Conservation (phyloP, 306 rosid species). For the Chamaecrista fasciculata region DNA sequence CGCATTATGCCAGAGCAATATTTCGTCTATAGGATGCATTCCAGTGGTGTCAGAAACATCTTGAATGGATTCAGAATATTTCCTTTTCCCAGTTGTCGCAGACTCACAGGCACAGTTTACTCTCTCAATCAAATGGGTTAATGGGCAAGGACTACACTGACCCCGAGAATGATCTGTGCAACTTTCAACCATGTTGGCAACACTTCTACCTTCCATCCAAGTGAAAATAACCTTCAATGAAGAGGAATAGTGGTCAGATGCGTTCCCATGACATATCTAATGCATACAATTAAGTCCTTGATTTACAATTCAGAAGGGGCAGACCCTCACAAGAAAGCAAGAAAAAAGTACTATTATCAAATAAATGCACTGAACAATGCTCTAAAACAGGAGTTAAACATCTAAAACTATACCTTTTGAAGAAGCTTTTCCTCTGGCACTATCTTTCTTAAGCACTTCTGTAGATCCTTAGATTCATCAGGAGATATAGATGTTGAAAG, state of each 20-base stretch:
- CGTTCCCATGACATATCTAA: conserved; percentile 23
- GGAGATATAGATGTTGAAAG: conserved; percentile 77
- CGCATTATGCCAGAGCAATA: conserved; percentile 97
- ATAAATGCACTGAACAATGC: conserved; percentile 15
- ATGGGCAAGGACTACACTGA: conserved; percentile 46
- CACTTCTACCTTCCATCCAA: conserved; percentile 78
- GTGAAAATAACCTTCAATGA: conserved; percentile 81
- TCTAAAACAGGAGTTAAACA: conserved; percentile 29
- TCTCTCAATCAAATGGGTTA: conserved; percentile 42
- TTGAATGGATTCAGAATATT: conserved; percentile 54
- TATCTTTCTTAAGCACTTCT: conserved; percentile 69
- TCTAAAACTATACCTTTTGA: conserved; percentile 65
- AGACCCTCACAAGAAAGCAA: not conserved
- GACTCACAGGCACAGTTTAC: conserved; percentile 56
- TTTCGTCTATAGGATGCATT: conserved; percentile 86
- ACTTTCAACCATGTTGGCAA: conserved; percentile 35
- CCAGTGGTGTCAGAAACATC: conserved; percentile 55
- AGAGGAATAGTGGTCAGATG: conserved; percentile 28
- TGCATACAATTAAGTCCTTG: conserved; percentile 21
- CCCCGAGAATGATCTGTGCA: conserved; percentile 47
- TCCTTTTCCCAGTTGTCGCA: conserved; percentile 73
- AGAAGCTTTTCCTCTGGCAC: conserved; percentile 97
- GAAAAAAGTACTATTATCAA: not conserved
- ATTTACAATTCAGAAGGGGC: conserved; percentile 4
- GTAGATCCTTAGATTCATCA: conserved; percentile 77